Conservation (phyloP, 148 eudicot genomes). For the Fagopyrum homotropicum region DNA sequence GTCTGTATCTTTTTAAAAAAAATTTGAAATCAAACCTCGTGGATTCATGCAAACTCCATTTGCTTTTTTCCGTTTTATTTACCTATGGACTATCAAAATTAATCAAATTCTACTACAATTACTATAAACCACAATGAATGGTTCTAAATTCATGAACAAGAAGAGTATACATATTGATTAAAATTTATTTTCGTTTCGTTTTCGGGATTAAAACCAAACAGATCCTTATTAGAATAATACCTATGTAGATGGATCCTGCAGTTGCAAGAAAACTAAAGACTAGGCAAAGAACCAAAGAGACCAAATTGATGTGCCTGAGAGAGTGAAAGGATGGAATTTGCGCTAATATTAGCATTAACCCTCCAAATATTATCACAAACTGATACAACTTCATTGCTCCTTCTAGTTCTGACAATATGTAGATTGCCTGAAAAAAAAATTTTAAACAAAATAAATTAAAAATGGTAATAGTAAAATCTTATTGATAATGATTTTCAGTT, state of each 20-base stretch:
- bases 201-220: too few species aligned
- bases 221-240: conserved; percentile 19
- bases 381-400: conserved; percentile 61
- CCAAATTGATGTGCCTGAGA: conserved; percentile 75
- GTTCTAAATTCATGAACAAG: too few species aligned
- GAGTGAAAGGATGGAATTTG: conserved; percentile 94
- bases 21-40: too few species aligned
- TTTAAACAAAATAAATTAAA: background rate
- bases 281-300: conserved; percentile 56
- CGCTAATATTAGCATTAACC: conserved; percentile 59
- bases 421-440: conserved; percentile 39
- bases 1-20: too few species aligned
- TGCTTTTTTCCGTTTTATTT: too few species aligned
- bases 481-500: too few species aligned
- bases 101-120: too few species aligned
- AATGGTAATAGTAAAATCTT: background rate
- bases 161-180: too few species aligned
- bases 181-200: too few species aligned
- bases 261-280: conserved; percentile 70
- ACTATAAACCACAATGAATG: too few species aligned
- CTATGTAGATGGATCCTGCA: conserved; percentile 64
- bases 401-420: conserved; percentile 40
- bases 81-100: too few species aligned
- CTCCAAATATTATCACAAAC: conserved; percentile 67
- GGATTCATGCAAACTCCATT: too few species aligned